phyloP scores from a whole-genome alignment of 78 protist genomes.

The Emiliania huxleyi region DNA sequence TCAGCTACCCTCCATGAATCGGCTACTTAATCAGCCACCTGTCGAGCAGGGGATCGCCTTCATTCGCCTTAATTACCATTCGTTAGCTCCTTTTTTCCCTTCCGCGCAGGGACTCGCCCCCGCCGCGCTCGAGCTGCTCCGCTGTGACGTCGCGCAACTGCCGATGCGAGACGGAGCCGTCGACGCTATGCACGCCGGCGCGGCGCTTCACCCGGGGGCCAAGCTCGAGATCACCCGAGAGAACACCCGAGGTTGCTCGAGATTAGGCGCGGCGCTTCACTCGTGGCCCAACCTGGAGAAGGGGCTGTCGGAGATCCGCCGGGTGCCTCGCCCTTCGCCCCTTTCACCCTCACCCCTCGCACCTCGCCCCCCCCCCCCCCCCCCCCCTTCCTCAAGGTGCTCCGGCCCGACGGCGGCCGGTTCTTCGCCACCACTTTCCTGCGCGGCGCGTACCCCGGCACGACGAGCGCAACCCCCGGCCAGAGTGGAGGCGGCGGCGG shows the following conservation, averaged over 20 bases:
- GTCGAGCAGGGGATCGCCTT: too few relatives aligned
- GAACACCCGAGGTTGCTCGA: background rate
- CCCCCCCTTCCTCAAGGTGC: too few relatives aligned
- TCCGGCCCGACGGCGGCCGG: background rate
- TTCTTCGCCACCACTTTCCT: conserved; percentile 5
- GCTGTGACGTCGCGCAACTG: background rate
- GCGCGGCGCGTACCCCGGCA: background rate
- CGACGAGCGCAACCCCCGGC: background rate
- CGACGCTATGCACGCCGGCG: conserved; percentile 9
- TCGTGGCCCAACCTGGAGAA: background rate
- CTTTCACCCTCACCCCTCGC: too few relatives aligned
- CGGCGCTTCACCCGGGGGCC: background rate
- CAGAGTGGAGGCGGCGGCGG: background rate
- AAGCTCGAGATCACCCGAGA: background rate
- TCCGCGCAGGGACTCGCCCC: background rate
- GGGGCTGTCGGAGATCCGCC: background rate
- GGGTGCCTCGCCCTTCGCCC: too few relatives aligned
- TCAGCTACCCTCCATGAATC: too few relatives aligned
- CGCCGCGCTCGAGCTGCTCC: background rate
- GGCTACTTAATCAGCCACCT: too few relatives aligned
- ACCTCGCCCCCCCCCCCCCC: too few relatives aligned
- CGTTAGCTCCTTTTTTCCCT: too few relatives aligned
- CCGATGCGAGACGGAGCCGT: background rate
- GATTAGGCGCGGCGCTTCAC: background rate
- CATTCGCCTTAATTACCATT: too few relatives aligned